Conservation (phyloP, 2,329 filamentous ascomycete species). For the Xenosphaeropsis pyriputrescens region DNA sequence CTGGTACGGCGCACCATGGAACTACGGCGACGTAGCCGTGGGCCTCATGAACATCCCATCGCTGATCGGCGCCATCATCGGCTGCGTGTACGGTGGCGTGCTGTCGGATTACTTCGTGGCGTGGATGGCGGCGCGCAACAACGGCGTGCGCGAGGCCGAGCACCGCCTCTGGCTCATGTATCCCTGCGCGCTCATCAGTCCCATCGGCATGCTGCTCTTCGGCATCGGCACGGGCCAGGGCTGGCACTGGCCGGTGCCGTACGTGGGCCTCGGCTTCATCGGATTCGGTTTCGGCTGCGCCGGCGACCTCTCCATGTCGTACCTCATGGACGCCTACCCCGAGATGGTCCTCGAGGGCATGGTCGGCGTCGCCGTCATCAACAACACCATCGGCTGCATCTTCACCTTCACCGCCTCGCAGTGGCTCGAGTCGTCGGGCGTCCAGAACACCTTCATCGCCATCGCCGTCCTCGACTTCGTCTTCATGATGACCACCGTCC, state of each 20-base stretch:
- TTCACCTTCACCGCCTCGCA: slow-evolving; percentile 34
- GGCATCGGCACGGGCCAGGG: slow-evolving; percentile 24
- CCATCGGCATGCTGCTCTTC: slow-evolving; percentile 24
- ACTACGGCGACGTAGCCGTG: slow-evolving; percentile 35
- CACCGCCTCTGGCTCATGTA: slow-evolving; percentile 20
- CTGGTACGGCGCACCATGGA: slow-evolving; percentile 36
- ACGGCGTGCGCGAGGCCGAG: slow-evolving; percentile 23
- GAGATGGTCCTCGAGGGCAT: slow-evolving; percentile 42
- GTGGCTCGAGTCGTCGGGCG: slow-evolving; percentile 31
- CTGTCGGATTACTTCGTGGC: slow-evolving; percentile 39
- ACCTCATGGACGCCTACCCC: slow-evolving; percentile 38
- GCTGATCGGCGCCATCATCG: slow-evolving; percentile 36
- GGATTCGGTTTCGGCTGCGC: slow-evolving; percentile 45
- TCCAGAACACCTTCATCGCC: slow-evolving; percentile 33
- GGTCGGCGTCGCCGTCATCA: slow-evolving; percentile 41
- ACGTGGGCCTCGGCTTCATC: slow-evolving; percentile 39
- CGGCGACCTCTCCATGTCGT: slow-evolving; percentile 38
- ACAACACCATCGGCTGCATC: slow-evolving; percentile 37
- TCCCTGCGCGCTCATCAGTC: slow-evolving; percentile 17
- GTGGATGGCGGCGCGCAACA: slow-evolving; percentile 21
- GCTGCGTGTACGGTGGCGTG: slow-evolving; percentile 41
- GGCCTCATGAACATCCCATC: slow-evolving; percentile 43
- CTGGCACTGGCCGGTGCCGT: slow-evolving; percentile 36
- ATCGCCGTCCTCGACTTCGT: slow-evolving; percentile 34
- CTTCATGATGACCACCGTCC: slow-evolving; percentile 32